Base-by-base conservation (phyloP, 1,139 yeast genomes). In the Lodderomyces theae region DNA sequence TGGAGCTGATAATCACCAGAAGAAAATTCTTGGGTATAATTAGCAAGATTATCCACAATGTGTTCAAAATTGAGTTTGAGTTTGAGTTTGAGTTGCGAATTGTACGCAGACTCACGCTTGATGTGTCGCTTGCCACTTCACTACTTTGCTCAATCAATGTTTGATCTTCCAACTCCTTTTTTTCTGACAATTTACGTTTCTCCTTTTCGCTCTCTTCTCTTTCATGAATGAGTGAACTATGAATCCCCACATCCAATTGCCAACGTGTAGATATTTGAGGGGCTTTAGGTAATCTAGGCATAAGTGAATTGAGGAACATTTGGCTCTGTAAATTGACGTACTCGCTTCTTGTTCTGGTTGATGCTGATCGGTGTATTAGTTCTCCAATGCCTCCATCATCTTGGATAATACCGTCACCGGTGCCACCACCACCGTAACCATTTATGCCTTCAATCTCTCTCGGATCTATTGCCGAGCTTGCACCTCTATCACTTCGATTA, bases 161-260 rank as follows among this genome's bases (percentile, higher is more conserved):
- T 3, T 28, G 18, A 28, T 28, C 31, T 26, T 42, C 38, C 21
- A 26, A 13, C 22, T 39, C 37, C 23, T 33, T 28, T 33, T 38
- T 32, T 11, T 26, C 30, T 5, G 13, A 5, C 15, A 12, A n/a
- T 31, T 31, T 16, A n/a, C n/a, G 26, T 19, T 42, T 42, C 22
- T 35, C 25, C 19, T 42, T 42, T 19, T 35, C 25, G 31, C 32
- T 34, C 28, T 32, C 30, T 24, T 46, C 42, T 22, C 46, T 35
- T 18, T 48, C 46, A 19, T 59, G 62, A 36, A 50, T 49, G n/a
- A 61, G 45, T 2, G 70, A 63, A 3, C 61, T 64, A 42, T 74
- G 65, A 3, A 79, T 76, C 7, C 80, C 76, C 21, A 72, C 53
- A 46, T 65, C 71, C 47, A 70, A 50, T 49, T 69, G 69, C 77